Base-by-base conservation (phyloP, 148 eudicot genomes). In the Cornus kousa region DNA sequence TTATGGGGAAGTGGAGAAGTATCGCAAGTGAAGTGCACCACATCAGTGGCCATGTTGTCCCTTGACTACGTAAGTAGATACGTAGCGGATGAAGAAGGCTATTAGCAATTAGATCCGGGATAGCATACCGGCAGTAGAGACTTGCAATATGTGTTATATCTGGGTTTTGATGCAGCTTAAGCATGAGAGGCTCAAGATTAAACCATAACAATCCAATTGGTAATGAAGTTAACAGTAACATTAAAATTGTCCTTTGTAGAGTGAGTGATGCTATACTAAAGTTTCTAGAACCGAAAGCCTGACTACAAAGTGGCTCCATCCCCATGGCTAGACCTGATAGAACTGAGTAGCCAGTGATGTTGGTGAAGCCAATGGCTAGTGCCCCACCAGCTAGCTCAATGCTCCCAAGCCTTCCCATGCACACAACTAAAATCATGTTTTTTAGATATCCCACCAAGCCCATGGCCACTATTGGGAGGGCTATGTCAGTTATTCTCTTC, bases 271-370 rank as follows among this genome's bases (percentile, higher is more conserved):
- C 83, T 78, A 91, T 76, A 13, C 87, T 70, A 33, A 81, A 80
- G 80, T 94, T 94, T 72, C 81, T 80, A 37, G 96, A 91, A 35
- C 98, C 98, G 75, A 85, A 89, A 53, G 91, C 97, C 81, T 94
- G 98, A 92, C 96, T 94, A 77, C 96, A 94, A 23, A 94, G 83
- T 57, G 98, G 98, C 80, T 94, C 98, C 96, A 94, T 90, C 39
- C 98, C 98, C 91, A 85, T 86, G 79, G 98, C 92, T 71, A 94
- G 87, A 70, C 98, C 98, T 35, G 88, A 91, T 32, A 94, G 79
- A 70, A 94, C 90, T 7, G 98, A 94, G 88, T 94, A 91, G 70
- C 96, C 98, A 10, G 86, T 91, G 71, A 94, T 94, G 81, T 94
- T 94, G 81, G 96, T 86, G 89, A 94, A 92, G 46, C 98, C 97